Evolutionary conservation across 2,329 filamentous ascomycete genomes (phyloP).

Genomic region (Aspergillus tubingensis): DNA sequence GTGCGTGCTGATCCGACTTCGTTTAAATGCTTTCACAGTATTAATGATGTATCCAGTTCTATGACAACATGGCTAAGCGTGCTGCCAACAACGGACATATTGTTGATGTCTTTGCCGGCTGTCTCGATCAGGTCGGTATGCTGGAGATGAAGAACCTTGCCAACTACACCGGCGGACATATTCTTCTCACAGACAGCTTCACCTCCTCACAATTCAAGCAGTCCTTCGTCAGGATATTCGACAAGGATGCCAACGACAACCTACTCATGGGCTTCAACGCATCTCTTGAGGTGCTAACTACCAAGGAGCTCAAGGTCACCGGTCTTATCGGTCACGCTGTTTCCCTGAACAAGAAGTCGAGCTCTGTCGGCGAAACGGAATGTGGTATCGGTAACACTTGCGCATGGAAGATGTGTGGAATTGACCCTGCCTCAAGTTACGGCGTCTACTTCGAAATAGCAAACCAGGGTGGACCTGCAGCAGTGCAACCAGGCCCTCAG

Average conservation of each 20-base stretch:
- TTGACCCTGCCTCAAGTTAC: conserved; percentile 90
- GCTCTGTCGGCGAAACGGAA: conserved; percentile 94
- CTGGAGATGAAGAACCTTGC: conserved; percentile 97
- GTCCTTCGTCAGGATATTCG: conserved; percentile 94
- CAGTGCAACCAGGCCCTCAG: conserved; percentile 82
- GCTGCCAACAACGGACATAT: conserved; percentile 96
- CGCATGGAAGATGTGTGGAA: conserved; percentile 99
- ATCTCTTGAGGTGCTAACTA: conserved; percentile 90
- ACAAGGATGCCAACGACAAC: conserved; percentile 94
- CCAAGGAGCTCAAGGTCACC: conserved; percentile 97
- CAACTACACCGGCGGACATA: conserved; percentile 95
- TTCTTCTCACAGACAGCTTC: conserved; percentile 97
- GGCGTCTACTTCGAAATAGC: conserved; percentile 98
- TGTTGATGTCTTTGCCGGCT: conserved; percentile 96
- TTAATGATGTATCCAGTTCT: conserved; percentile 65
- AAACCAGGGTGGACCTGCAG: conserved; percentile 81
- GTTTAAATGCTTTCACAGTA: neutral
- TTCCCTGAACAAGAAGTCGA: conserved; percentile 96
- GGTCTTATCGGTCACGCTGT: conserved; percentile 95
- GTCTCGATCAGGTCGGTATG: conserved; percentile 93
- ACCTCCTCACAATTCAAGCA: conserved; percentile 99
- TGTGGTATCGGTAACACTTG: conserved; percentile 98
- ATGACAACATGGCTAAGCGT: conserved; percentile 89
- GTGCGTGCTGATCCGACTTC: conserved; percentile 48
- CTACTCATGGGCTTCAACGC: conserved; percentile 98